These are phyloP conservation scores for Sordariomycetes sp. DNA, from an alignment of 2,329 filamentous ascomycete species.

Conservation along the genomic window DNA sequence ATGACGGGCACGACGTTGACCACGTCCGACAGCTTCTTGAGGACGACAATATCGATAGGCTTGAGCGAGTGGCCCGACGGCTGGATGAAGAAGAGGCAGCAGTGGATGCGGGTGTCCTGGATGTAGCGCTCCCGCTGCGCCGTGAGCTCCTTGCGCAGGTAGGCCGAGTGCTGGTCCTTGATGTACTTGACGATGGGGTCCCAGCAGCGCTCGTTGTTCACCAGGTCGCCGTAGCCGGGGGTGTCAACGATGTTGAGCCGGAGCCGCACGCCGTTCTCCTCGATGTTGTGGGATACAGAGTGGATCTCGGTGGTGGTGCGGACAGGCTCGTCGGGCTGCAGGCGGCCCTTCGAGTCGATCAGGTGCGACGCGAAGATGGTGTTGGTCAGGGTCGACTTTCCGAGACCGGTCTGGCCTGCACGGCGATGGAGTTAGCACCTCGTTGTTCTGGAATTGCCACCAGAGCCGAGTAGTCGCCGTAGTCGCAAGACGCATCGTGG, in stretches of 20 bases:
- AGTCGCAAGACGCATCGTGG: not conserved
- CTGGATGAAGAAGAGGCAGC: constrained; percentile 99
- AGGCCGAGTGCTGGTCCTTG: constrained; percentile 99
- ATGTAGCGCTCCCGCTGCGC: constrained; percentile 98
- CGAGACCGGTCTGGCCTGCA: constrained; percentile 89
- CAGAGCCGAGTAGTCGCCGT: not conserved
- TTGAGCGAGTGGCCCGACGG: constrained; percentile 96
- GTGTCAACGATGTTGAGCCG: constrained; percentile 98
- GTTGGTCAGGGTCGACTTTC: constrained; percentile 98
- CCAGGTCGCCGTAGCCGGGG: constrained; percentile 92
- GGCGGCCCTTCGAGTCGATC: constrained; percentile 95
- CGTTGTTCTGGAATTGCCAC: not conserved
- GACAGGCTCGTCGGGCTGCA: constrained; percentile 83
- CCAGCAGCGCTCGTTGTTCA: constrained; percentile 99
- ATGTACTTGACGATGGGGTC: constrained; percentile 99
- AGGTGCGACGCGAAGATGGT: constrained; percentile 99
- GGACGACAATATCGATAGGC: constrained; percentile 96
- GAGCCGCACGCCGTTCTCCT: constrained; percentile 97
- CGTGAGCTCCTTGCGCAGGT: constrained; percentile 97
- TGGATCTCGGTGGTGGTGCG: constrained; percentile 97
- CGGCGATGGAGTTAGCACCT: not conserved
- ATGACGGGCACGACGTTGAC: constrained; percentile 99
- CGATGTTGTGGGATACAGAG: constrained; percentile 94
- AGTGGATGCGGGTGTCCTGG: constrained; percentile 97
- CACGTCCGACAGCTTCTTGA: constrained; percentile 99